Percentiles rank a stretch among this genome's conserved stretches.
phyloP scores from a whole-genome alignment of 257 asterid species.

The Solanum infundibuliforme region DNA sequence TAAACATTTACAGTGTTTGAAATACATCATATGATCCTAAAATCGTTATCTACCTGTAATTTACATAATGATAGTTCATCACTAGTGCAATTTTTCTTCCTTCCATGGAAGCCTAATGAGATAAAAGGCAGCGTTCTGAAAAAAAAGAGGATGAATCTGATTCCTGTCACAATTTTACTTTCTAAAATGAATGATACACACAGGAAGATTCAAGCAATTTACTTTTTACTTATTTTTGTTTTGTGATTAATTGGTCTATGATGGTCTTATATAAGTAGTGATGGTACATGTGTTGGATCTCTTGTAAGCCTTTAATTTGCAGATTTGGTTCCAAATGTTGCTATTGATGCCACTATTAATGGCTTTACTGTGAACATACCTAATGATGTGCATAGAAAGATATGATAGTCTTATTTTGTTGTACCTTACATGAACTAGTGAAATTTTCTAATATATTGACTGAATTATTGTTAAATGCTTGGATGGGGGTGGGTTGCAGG shows the following conservation, averaged over 20 bases:
- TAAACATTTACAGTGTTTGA: not conserved
- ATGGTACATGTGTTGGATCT: not conserved
- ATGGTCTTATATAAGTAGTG: not conserved
- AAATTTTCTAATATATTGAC: not conserved
- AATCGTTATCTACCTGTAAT: not conserved
- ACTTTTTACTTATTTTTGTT: not conserved
- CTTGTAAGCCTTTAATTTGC: not conserved
- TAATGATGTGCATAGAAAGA: not conserved
- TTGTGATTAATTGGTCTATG: not conserved
- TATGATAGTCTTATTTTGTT: not conserved
- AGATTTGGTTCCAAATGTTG: not conserved
- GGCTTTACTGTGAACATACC: not conserved
- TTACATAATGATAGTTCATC: not conserved
- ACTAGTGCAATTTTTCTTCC: not conserved
- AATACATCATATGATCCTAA: not conserved
- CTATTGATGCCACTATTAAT: not conserved
- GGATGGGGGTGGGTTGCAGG: not conserved
- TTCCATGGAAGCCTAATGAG: not conserved
- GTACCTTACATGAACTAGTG: not conserved
- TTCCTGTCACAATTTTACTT: not conserved
- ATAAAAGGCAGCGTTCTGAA: not conserved
- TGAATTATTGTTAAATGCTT: not conserved
- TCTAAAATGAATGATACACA: not conserved
- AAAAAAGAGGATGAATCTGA: not conserved
- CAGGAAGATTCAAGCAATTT: not conserved